These are phyloP conservation scores for Cutaneotrichosporon sp. DNA, from an alignment of 1,284 basidiomycete genomes.

Conservation along the genomic window DNA sequence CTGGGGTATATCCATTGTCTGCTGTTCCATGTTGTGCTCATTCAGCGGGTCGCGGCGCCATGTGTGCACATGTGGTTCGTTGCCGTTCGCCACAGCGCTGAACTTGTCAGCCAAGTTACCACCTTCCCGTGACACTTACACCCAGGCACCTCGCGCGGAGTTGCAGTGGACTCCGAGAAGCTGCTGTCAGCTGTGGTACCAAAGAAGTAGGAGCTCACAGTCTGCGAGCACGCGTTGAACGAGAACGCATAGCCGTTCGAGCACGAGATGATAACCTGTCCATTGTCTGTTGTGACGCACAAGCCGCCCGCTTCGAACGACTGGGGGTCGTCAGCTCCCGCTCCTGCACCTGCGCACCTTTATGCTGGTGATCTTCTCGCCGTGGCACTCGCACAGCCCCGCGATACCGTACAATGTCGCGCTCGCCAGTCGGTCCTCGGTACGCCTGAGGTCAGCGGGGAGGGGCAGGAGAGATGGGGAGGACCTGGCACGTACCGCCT, in stretches of 20 bases:
- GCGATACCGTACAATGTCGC: background rate
- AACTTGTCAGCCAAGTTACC: background rate
- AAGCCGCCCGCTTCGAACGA: constrained; percentile 1
- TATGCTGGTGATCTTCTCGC: constrained; percentile 30
- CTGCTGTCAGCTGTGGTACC: constrained; percentile 24
- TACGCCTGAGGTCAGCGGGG: background rate
- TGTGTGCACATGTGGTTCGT: constrained; percentile 35
- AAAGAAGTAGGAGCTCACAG: constrained; percentile 15
- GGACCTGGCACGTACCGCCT: too few species aligned
- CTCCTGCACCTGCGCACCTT: constrained; percentile 17
- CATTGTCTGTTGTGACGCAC: constrained; percentile 34
- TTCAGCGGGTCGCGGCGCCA: constrained; percentile 23
- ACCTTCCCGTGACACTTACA: constrained; percentile 21
- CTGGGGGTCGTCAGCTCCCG: background rate
- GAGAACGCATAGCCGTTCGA: constrained; percentile 18
- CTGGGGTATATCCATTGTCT: constrained; percentile 23
- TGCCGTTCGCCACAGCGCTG: constrained; percentile 22
- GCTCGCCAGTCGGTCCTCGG: background rate
- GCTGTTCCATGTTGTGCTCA: constrained; percentile 16
- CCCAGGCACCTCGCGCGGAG: constrained; percentile 27
- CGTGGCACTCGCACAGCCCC: constrained; percentile 24
- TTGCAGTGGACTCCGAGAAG: constrained; percentile 33
- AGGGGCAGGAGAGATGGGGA: background rate
- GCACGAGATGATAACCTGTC: constrained; percentile 25
- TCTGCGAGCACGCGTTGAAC: constrained; percentile 27